A percentile compares a stretch with the other conserved stretches of the same genome.
These are phyloP conservation scores for Psilocybe subaeruginosa DNA, from an alignment of 768 basidiomycete genomes.

Conservation along the genomic window DNA sequence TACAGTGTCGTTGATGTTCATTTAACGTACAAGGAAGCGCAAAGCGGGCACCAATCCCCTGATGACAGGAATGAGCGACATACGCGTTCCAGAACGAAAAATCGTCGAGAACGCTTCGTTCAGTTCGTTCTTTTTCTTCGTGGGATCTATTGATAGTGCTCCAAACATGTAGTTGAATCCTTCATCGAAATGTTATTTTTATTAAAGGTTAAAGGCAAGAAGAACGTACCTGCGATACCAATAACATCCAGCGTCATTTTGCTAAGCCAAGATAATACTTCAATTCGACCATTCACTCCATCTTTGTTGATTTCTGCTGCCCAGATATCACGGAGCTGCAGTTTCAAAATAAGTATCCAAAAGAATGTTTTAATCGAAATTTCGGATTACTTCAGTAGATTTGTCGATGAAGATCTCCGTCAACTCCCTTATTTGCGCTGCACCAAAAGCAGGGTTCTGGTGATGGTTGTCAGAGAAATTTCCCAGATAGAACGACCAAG, in stretches of 20 bases:
- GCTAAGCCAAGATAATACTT: conserved; percentile 67
- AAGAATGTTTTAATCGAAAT: neutral
- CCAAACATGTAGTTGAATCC: conserved; percentile 39
- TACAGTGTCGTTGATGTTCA: neutral
- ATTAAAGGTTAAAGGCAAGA: conserved; percentile 35
- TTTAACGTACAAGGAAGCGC: conserved; percentile 34
- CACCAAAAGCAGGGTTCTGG: conserved; percentile 71
- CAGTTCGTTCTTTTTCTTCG: conserved; percentile 51
- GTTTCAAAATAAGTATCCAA: neutral
- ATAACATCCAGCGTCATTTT: conserved; percentile 78
- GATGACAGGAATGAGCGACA: conserved; percentile 34
- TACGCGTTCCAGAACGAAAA: conserved; percentile 44
- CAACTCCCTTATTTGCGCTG: conserved; percentile 57
- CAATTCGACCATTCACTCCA: conserved; percentile 38
- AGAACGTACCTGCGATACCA: conserved; percentile 62
- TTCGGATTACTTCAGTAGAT: conserved; percentile 42
- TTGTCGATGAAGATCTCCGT: conserved; percentile 61
- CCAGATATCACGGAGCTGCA: conserved; percentile 56
- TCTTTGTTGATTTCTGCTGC: conserved; percentile 32
- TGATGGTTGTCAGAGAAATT: neutral
- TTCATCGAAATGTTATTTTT: conserved; percentile 19
- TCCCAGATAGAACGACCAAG: neutral
- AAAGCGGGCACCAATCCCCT: conserved; percentile 37
- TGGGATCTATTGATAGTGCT: conserved; percentile 27
- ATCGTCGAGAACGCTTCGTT: conserved; percentile 53